These are phyloP conservation scores for Lachnellula hyalina DNA, from an alignment of 2,329 filamentous ascomycete genomes.

Conservation along the genomic window DNA sequence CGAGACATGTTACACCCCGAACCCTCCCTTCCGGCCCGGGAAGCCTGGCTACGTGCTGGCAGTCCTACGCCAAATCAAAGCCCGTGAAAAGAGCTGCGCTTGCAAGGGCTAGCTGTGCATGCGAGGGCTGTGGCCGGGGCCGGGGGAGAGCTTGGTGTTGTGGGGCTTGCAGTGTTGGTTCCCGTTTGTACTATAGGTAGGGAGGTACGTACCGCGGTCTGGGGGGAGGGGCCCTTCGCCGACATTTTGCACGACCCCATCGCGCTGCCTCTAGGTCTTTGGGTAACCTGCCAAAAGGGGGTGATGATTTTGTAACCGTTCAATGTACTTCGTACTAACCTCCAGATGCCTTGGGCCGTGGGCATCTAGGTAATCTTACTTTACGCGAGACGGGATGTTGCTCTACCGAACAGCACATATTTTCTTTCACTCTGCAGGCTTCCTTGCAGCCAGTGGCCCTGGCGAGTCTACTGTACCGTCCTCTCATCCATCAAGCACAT, in stretches of 20 bases:
- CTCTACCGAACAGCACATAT: not conserved
- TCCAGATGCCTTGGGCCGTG: not conserved
- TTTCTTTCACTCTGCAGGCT: not conserved
- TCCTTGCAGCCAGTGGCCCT: not conserved
- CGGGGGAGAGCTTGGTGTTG: not conserved
- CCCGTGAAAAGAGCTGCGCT: not conserved
- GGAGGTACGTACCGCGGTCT: not conserved
- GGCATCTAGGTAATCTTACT: not conserved
- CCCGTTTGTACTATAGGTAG: not conserved
- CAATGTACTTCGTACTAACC: not conserved
- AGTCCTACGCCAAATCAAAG: slow-evolving; percentile 2
- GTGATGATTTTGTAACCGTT: not conserved
- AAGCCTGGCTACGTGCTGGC: slow-evolving; percentile 11
- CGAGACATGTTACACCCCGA: not conserved
- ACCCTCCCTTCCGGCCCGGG: slow-evolving; percentile 8
- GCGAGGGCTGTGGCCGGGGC: not conserved
- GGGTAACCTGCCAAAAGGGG: too few relatives aligned
- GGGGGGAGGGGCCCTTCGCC: not conserved
- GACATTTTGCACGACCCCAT: not conserved
- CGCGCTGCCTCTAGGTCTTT: not conserved
- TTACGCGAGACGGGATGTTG: slow-evolving; percentile 1
- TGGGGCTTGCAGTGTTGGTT: not conserved
- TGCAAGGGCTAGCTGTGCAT: not conserved
- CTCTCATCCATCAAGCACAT: not conserved
- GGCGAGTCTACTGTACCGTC: not conserved